Percentiles rank a stretch among this genome's conserved stretches.
phyloP scores from a whole-genome alignment of 1,284 basidiomycete species.

The Moesziomyces sp. region DNA sequence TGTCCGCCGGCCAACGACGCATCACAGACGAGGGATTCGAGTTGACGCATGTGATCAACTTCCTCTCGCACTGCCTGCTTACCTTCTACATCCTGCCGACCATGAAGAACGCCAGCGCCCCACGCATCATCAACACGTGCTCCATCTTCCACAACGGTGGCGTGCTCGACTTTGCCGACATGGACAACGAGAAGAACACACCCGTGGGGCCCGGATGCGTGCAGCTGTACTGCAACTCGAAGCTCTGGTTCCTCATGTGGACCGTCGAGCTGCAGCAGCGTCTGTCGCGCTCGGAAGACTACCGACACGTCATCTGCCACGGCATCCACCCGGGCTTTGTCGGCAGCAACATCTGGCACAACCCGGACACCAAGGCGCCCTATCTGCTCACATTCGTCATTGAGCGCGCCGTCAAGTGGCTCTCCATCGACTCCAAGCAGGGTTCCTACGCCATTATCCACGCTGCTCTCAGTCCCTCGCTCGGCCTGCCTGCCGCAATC shows the following conservation, averaged over 20 bases:
- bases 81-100: constrained; percentile 54
- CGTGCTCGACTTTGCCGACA: constrained; percentile 50
- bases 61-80: constrained; percentile 51
- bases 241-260: constrained; percentile 57
- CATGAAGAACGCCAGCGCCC: constrained; percentile 34
- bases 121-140: constrained; percentile 56
- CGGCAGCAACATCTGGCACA: constrained; percentile 51
- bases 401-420: constrained; percentile 1
- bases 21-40: constrained; percentile 59
- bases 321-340: constrained; percentile 58
- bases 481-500: constrained; percentile 38
- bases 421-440: constrained; percentile 42
- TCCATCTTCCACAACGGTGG: constrained; percentile 57
- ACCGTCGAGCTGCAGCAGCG: constrained; percentile 55
- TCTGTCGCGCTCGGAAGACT: constrained; percentile 43
- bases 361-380: constrained; percentile 15
- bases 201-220: constrained; percentile 40
- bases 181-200: constrained; percentile 53
- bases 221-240: constrained; percentile 53
- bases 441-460: constrained; percentile 47
- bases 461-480: constrained; percentile 36
- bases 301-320: constrained; percentile 54
- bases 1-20: constrained; percentile 13
- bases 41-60: constrained; percentile 52
- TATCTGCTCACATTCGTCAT: constrained; percentile 8